Conservation (phyloP, 2,329 filamentous ascomycete genomes). For the Fusarium siculi region DNA sequence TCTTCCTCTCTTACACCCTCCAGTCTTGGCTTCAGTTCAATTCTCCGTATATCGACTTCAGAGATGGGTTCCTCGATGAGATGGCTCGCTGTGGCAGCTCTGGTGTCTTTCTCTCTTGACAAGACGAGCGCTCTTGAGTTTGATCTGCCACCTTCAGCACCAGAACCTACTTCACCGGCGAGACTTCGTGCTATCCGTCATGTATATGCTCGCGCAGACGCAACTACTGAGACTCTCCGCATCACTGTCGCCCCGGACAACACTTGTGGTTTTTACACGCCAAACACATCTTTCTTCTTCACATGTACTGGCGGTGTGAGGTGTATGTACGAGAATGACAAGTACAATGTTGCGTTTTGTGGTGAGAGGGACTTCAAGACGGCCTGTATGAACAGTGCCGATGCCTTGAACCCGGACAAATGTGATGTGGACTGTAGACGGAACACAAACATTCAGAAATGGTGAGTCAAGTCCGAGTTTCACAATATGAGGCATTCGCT, state of each 20-base stretch:
- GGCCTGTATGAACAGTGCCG: constrained; percentile 9
- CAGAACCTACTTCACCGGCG: constrained; percentile 17
- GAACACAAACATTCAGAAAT: constrained; percentile 29
- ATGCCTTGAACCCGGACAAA: constrained; percentile 6
- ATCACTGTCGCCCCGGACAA: constrained; percentile 16
- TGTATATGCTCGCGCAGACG: constrained; percentile 9
- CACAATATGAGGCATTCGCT: neutral
- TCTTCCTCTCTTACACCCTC: neutral
- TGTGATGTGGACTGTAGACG: constrained; percentile 25
- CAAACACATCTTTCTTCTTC: constrained; percentile 10
- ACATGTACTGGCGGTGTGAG: constrained; percentile 3
- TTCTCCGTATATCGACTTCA: neutral
- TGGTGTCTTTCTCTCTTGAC: constrained; percentile 11
- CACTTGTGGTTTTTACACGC: constrained; percentile 16
- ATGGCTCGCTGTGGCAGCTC: constrained; percentile 15
- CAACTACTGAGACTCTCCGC: constrained; percentile 9
- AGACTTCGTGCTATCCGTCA: neutral
- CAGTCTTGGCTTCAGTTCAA: neutral
- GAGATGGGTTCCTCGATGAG: constrained; percentile 22
- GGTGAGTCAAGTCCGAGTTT: neutral
- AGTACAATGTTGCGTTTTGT: constrained; percentile 32
- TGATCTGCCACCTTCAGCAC: constrained; percentile 20
- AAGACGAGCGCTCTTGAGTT: constrained; percentile 14
- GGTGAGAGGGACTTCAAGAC: constrained; percentile 12
- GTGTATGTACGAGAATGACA: constrained; percentile 29